Base-by-base conservation (phyloP, 768 basidiomycete genomes). In the Mycena albidolilacea region DNA sequence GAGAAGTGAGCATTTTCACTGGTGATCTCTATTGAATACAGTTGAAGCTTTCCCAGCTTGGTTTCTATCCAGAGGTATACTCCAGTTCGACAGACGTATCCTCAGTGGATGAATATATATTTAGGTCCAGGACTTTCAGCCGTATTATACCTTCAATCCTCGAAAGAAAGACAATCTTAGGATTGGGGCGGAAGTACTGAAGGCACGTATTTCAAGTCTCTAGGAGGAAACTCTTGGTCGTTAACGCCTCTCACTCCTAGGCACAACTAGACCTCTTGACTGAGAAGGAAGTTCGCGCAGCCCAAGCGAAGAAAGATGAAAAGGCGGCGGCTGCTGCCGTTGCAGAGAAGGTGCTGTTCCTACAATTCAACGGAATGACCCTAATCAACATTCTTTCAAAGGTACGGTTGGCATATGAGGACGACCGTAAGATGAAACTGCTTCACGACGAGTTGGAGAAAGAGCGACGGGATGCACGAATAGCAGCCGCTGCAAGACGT, bases 331-430 rank as follows among this genome's bases (percentile, higher is more conserved):
- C 82, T 57, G 87, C 87, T 23, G 86, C 84, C 7, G 90, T 84
- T 10, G 87, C 89, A 41, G 85, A 89, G 71, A 91, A 89, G 83
- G 94, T 91, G 65, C 35, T 77, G 35, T 59, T 23, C 63, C 19
- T 21, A 19, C 58, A 19, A 41, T 15, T 19, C 21, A 35, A 1
- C 23, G 4, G 35, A 21, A 39, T 38, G 19, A 58, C 64, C 64
- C 1, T 57, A 30, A 30, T 52, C 46, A 62, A 60, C 48, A 64
- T 64, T 73, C 17, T 15, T 41, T 46, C 19, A 74, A 30, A 95
- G 95, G 90, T 93, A n/a, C 93, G 91, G 79, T 81, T 95, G 62
- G 92, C 92, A 1, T 95, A 90, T 79, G 86, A 95, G 77, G 95
- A 96, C 59, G 95, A 96, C 78, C 88, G 95, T 63, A 91, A 86